Evolutionary conservation across 352 stramenopile genomes (phyloP).

Genomic region (Phytophthora palmivora): DNA sequence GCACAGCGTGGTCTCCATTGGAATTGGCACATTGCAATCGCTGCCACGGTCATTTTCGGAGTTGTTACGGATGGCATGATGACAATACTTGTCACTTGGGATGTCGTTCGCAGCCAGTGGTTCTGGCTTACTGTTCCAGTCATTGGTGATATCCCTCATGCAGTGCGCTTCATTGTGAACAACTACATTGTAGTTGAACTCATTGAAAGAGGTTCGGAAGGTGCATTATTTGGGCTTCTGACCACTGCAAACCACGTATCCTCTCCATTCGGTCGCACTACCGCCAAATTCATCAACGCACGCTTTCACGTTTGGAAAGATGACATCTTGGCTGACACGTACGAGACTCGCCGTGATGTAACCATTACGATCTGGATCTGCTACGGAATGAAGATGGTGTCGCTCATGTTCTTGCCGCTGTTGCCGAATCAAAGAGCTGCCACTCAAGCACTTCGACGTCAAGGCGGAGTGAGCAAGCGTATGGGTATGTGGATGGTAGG

Average conservation of each 20-base stretch:
- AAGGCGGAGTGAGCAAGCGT: conserved; percentile 47
- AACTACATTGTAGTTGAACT: conserved; percentile 64
- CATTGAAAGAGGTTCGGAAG: conserved; percentile 54
- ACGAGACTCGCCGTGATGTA: conserved; percentile 54
- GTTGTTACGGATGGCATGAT: conserved; percentile 50
- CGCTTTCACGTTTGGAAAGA: conserved; percentile 58
- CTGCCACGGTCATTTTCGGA: conserved; percentile 39
- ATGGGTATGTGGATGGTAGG: conserved; percentile 42
- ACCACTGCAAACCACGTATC: conserved; percentile 56
- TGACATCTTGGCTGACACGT: conserved; percentile 54
- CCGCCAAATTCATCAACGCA: conserved; percentile 60
- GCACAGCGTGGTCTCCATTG: conserved; percentile 49
- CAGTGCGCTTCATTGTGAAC: conserved; percentile 56
- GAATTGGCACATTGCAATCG: conserved; percentile 63
- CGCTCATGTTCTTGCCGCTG: conserved; percentile 51
- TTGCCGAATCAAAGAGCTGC: conserved; percentile 47
- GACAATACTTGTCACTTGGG: conserved; percentile 58
- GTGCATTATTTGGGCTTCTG: conserved; percentile 54
- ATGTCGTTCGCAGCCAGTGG: conserved; percentile 59
- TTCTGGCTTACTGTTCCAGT: conserved; percentile 61
- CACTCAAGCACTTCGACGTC: conserved; percentile 36
- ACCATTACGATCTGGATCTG: conserved; percentile 63
- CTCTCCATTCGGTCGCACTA: conserved; percentile 48
- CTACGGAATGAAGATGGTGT: conserved; percentile 59
- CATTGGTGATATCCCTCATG: conserved; percentile 50